These are phyloP conservation scores for Paecilomyces sp. DNA, from an alignment of 2,329 filamentous ascomycete genomes.

Conservation along the genomic window DNA sequence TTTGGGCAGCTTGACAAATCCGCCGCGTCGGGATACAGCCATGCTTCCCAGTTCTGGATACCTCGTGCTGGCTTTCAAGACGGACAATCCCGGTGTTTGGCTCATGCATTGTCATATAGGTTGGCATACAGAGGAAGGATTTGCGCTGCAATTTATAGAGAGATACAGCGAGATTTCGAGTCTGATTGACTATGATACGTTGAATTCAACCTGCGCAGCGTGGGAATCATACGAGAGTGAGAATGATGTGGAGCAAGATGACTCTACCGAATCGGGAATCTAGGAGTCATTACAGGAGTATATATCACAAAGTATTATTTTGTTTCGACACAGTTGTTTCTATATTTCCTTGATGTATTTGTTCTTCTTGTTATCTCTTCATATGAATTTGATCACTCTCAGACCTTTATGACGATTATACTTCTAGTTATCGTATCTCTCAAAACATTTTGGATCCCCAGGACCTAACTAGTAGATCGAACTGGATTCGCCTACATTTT, in stretches of 20 bases:
- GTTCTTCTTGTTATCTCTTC: too few species aligned
- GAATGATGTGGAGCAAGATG: slow-evolving; percentile 5
- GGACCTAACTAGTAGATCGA: too few species aligned
- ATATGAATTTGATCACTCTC: too few species aligned
- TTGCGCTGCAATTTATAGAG: slow-evolving; percentile 27
- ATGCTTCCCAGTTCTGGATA: slow-evolving; percentile 40
- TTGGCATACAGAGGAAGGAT: slow-evolving; percentile 21
- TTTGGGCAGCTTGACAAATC: slow-evolving; percentile 25
- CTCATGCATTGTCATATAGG: slow-evolving; percentile 29
- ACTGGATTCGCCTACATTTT: too few species aligned
- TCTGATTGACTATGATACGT: slow-evolving; percentile 11
- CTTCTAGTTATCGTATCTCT: too few species aligned
- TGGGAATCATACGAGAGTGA: slow-evolving; percentile 12
- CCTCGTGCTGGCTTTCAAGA: slow-evolving; percentile 43
- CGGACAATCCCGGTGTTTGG: slow-evolving; percentile 46
- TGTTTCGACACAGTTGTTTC: too few species aligned
- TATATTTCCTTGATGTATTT: too few species aligned
- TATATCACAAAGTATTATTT: too few species aligned
- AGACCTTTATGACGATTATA: too few species aligned
- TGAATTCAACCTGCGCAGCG: slow-evolving; percentile 9
- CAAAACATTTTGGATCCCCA: too few species aligned
- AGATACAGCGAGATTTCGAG: slow-evolving; percentile 15
- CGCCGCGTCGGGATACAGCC: slow-evolving; percentile 43
- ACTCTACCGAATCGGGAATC: neutral
- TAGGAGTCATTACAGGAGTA: neutral